These are phyloP conservation scores for Hirsutella minnesotensis DNA, from an alignment of 2,329 filamentous ascomycete genomes.

Conservation along the genomic window DNA sequence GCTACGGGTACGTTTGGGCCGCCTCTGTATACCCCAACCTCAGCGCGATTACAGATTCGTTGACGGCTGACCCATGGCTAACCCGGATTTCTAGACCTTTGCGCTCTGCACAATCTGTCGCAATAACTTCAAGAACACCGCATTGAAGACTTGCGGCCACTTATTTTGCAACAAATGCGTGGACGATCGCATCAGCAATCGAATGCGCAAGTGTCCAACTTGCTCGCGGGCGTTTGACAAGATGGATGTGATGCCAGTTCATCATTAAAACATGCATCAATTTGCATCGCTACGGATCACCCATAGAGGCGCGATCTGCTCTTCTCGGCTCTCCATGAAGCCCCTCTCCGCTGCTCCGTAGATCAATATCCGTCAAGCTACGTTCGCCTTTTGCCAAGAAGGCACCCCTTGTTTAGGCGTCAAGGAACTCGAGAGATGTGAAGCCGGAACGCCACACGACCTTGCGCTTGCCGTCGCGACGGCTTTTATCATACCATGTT, in stretches of 20 bases:
- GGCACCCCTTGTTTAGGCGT: too few species aligned
- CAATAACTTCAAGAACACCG: slow-evolving; percentile 86
- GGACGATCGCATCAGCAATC: slow-evolving; percentile 76
- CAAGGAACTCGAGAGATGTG: too few species aligned
- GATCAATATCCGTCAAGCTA: too few species aligned
- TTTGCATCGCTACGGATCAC: neutral
- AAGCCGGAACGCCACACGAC: neutral
- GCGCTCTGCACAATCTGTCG: slow-evolving; percentile 82
- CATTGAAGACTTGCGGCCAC: slow-evolving; percentile 87
- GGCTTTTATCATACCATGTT: slow-evolving; percentile 3
- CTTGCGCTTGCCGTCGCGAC: neutral
- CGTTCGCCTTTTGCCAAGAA: too few species aligned
- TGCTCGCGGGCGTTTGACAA: slow-evolving; percentile 88
- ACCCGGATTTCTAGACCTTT: slow-evolving; percentile 23
- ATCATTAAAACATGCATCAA: slow-evolving; percentile 24
- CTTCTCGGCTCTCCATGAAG: too few species aligned
- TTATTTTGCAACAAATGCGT: slow-evolving; percentile 88
- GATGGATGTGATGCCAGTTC: slow-evolving; percentile 73
- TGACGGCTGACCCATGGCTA: too few species aligned
- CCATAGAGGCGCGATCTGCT: neutral
- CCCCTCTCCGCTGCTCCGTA: too few species aligned
- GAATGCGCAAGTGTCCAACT: slow-evolving; percentile 89
- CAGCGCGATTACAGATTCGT: too few species aligned
- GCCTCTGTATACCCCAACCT: neutral
- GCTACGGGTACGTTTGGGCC: slow-evolving; percentile 59